Conservation (phyloP, 768 basidiomycete genomes). For the Auriculariales sp. region DNA sequence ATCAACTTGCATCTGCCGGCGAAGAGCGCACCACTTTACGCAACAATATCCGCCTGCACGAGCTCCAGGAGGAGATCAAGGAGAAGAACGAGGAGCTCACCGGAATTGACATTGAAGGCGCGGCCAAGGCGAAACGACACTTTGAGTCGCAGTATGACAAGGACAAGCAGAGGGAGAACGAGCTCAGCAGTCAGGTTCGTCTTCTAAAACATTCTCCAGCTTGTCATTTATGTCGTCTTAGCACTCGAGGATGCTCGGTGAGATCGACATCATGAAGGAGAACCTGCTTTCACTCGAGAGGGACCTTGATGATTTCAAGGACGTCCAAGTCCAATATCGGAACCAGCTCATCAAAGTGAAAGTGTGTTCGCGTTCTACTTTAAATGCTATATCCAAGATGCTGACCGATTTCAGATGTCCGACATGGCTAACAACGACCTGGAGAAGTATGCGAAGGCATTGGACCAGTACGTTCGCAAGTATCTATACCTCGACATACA, state of each 20-base stretch:
- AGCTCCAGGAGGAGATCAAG: conserved; percentile 49
- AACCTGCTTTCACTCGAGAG: conserved; percentile 49
- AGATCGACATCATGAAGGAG: conserved; percentile 56
- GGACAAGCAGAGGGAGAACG: conserved; percentile 58
- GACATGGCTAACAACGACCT: conserved; percentile 96
- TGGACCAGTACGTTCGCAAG: conserved; percentile 64
- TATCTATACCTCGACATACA: neutral
- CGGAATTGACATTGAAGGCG: conserved; percentile 67
- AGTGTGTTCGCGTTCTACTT: conserved; percentile 26
- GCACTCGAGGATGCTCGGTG: conserved; percentile 74
- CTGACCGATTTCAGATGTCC: conserved; percentile 48
- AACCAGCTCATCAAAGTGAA: conserved; percentile 92
- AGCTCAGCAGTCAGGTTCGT: conserved; percentile 53
- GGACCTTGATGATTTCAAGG: conserved; percentile 76
- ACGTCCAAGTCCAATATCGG: conserved; percentile 72
- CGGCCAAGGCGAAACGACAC: conserved; percentile 66
- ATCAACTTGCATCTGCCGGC: conserved; percentile 38
- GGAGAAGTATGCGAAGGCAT: conserved; percentile 93
- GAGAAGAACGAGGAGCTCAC: conserved; percentile 59
- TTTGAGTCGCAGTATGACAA: conserved; percentile 70
- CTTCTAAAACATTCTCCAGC: neutral
- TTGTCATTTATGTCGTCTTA: conserved; percentile 16
- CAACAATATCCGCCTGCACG: conserved; percentile 71
- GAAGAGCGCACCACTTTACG: conserved; percentile 55
- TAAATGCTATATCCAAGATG: neutral